A percentile compares a stretch with the other conserved stretches of the same genome.
These are phyloP conservation scores for Elymus sibiricus DNA, from an alignment of 176 grass and related monocot species.

Conservation along the genomic window DNA sequence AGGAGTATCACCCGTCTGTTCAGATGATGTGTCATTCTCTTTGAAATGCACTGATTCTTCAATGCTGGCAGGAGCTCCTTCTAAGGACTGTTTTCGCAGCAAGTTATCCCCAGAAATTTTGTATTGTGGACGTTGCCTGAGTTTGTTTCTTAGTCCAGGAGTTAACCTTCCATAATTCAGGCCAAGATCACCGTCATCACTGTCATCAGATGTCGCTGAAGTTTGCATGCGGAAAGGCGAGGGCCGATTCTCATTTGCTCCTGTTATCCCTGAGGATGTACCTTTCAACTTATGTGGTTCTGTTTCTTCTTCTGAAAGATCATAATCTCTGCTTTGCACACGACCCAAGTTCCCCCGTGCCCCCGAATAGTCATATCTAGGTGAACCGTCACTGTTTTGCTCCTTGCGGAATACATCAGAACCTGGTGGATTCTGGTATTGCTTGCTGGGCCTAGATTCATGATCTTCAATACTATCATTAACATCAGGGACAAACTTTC, in stretches of 20 bases:
- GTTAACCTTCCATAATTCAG: constrained; percentile 75
- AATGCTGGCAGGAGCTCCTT: constrained; percentile 37
- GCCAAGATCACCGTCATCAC: constrained; percentile 28
- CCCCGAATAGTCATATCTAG: constrained; percentile 21
- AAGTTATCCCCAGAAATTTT: constrained; percentile 29
- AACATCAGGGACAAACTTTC: constrained; percentile 8
- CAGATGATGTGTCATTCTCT: constrained; percentile 17
- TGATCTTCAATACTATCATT: constrained; percentile 21
- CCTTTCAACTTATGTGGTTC: constrained; percentile 14
- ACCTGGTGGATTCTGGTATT: constrained; percentile 29
- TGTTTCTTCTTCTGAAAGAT: constrained; percentile 34
- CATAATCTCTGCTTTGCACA: constrained; percentile 34
- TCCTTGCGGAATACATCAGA: constrained; percentile 26
- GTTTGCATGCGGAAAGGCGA: constrained; percentile 25
- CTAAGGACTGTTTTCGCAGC: constrained; percentile 28
- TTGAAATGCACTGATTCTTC: constrained; percentile 40
- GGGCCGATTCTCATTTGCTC: constrained; percentile 29
- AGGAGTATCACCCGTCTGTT: background rate
- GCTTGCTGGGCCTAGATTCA: constrained; percentile 33
- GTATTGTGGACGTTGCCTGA: constrained; percentile 41
- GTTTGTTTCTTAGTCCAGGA: constrained; percentile 76
- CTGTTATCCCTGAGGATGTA: constrained; percentile 2
- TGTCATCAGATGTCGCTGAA: constrained; percentile 40
- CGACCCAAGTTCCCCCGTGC: background rate
- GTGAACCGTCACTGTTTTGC: constrained; percentile 20